These are phyloP conservation scores for Plasmopara muralis DNA, from an alignment of 352 stramenopile species.

Conservation along the genomic window DNA sequence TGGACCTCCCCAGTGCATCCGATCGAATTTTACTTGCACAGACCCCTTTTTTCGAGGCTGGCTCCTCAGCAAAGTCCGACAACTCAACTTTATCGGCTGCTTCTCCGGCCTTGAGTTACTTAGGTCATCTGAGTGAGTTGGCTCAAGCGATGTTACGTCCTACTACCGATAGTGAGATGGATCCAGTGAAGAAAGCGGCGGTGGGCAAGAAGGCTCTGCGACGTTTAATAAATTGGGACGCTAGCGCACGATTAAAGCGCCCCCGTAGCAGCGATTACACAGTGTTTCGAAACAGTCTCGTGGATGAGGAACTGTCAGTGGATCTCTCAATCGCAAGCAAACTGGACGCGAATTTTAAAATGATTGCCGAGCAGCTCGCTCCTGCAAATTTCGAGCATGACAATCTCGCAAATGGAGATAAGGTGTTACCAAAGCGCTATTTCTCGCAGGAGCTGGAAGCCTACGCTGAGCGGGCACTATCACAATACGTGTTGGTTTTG, in stretches of 20 bases:
- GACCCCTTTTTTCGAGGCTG: conserved; percentile 63
- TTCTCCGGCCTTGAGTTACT: conserved; percentile 43
- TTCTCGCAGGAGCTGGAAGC: conserved; percentile 58
- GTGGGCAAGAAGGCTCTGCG: conserved; percentile 44
- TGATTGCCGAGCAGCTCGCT: conserved; percentile 74
- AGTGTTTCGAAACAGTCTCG: conserved; percentile 69
- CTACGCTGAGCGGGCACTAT: conserved; percentile 64
- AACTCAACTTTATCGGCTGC: conserved; percentile 19
- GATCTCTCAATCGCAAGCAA: conserved; percentile 79
- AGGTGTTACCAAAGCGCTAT: conserved; percentile 27
- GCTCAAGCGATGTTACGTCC: conserved; percentile 57
- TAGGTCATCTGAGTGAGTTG: conserved; percentile 67
- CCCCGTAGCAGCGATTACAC: conserved; percentile 33
- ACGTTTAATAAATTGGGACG: conserved; percentile 64
- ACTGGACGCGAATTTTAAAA: conserved; percentile 80
- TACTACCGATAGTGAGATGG: conserved; percentile 28
- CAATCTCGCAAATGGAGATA: conserved; percentile 2
- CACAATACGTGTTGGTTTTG: conserved; percentile 73
- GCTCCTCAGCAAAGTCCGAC: conserved; percentile 12
- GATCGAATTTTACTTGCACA: conserved; percentile 69
- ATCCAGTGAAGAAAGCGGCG: conserved; percentile 36
- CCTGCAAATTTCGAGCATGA: conserved; percentile 8
- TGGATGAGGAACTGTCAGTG: conserved; percentile 75
- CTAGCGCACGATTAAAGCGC: conserved; percentile 40
- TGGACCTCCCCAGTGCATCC: conserved; percentile 63